Conservation (phyloP, 163 green algal species). For the Scenedesmus sp. region DNA sequence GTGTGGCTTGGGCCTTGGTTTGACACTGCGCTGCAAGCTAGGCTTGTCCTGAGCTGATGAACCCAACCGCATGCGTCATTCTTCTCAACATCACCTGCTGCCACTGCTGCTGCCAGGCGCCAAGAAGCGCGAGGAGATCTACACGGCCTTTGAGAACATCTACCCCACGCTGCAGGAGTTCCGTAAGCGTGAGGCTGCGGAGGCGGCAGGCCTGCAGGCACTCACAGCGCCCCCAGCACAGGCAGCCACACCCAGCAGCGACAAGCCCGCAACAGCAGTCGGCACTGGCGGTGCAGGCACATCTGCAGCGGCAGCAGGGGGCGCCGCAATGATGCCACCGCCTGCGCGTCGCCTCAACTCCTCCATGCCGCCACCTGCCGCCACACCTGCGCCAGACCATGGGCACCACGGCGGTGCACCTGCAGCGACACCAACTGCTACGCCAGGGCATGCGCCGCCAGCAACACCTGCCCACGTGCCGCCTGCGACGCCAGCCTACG, state of each 20-base stretch:
- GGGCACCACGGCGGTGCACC: constrained; percentile 13
- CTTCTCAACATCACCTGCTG: neutral
- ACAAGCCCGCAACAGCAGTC: neutral
- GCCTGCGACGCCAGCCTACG: constrained; percentile 23
- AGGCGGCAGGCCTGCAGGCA: constrained; percentile 29
- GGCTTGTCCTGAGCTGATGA: neutral
- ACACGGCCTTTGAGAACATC: constrained; percentile 98
- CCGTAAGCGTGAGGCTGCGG: constrained; percentile 55
- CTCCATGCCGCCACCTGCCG: constrained; percentile 8
- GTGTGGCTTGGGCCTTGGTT: too few species aligned
- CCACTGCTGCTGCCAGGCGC: constrained; percentile 69
- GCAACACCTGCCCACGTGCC: constrained; percentile 18
- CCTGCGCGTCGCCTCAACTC: constrained; percentile 28
- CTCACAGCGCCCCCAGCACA: constrained; percentile 22
- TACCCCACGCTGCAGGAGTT: constrained; percentile 97
- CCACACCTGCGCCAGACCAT: constrained; percentile 6
- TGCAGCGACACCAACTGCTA: constrained; percentile 28
- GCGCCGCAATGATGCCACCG: constrained; percentile 33
- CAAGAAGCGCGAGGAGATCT: constrained; percentile 96
- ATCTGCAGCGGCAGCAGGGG: neutral
- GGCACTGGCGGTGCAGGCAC: constrained; percentile 3
- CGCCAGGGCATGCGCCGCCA: neutral
- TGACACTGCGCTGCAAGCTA: neutral
- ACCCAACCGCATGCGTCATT: neutral
- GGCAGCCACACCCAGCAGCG: constrained; percentile 29